These are phyloP conservation scores for Esteya vermicola DNA, from an alignment of 2,329 filamentous ascomycete species.

Conservation along the genomic window DNA sequence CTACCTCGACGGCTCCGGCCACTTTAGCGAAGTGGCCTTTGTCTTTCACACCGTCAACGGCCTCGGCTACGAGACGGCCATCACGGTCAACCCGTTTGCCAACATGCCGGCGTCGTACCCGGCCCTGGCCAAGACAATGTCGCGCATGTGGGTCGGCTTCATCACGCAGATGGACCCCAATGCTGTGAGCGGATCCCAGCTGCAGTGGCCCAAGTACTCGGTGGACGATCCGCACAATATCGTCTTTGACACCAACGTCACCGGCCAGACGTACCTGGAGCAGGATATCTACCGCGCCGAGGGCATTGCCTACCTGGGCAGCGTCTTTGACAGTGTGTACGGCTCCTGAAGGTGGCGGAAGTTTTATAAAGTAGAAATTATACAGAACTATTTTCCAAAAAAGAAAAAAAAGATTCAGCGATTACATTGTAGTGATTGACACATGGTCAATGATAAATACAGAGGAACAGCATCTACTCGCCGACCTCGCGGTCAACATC, in stretches of 20 bases:
- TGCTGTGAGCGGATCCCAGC: constrained; percentile 10
- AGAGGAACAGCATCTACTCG: too few species aligned
- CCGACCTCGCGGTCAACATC: constrained; percentile 38
- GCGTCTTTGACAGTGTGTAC: background rate
- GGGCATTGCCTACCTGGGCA: constrained; percentile 25
- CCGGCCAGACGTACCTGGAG: constrained; percentile 25
- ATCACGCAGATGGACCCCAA: constrained; percentile 29
- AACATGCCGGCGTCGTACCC: constrained; percentile 25
- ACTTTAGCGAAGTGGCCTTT: constrained; percentile 35
- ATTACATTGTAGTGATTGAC: too few species aligned
- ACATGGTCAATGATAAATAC: too few species aligned
- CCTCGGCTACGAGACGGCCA: constrained; percentile 5
- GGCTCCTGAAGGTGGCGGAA: too few species aligned
- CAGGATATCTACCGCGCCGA: constrained; percentile 31
- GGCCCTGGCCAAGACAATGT: constrained; percentile 19
- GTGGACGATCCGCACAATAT: constrained; percentile 25
- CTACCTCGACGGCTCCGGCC: constrained; percentile 25
- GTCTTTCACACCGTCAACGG: constrained; percentile 36
- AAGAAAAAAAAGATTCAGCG: too few species aligned
- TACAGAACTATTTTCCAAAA: too few species aligned
- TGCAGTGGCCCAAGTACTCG: constrained; percentile 26
- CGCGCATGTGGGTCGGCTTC: constrained; percentile 26
- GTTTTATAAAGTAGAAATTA: too few species aligned
- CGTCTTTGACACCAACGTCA: constrained; percentile 21
- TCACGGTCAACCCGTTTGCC: constrained; percentile 16